phyloP scores from a whole-genome alignment of 2,329 filamentous ascomycete genomes.

The Apiospora rasikravindrae region DNA sequence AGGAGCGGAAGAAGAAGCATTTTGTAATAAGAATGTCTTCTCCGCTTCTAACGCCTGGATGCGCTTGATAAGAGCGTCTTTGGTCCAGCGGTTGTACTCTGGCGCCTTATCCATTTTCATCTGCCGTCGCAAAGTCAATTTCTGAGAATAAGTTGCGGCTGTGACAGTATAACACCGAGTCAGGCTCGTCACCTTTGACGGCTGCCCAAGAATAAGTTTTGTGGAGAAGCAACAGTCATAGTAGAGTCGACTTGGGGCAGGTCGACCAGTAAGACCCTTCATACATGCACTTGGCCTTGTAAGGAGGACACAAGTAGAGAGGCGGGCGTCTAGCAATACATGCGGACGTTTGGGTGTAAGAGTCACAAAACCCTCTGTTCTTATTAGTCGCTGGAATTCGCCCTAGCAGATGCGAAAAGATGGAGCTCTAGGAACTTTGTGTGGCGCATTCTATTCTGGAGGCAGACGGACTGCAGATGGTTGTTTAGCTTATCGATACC shows the following conservation, averaged over 20 bases:
- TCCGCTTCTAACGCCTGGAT: slow-evolving; percentile 72
- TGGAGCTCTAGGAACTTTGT: not conserved
- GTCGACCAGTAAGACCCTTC: slow-evolving; percentile 29
- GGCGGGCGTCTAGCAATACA: not conserved
- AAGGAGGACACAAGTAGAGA: not conserved
- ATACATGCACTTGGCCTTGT: slow-evolving; percentile 29
- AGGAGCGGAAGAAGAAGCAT: not conserved
- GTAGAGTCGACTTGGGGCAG: slow-evolving; percentile 29
- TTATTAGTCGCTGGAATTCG: slow-evolving; percentile 1
- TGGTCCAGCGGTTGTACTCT: slow-evolving; percentile 71
- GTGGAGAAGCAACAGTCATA: not conserved
- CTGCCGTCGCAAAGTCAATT: not conserved
- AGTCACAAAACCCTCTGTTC: not conserved
- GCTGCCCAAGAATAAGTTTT: slow-evolving; percentile 15
- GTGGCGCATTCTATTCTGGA: not conserved
- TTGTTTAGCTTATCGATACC: slow-evolving; percentile 6
- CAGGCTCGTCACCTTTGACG: slow-evolving; percentile 2
- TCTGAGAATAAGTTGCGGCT: not conserved
- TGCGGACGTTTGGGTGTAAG: not conserved
- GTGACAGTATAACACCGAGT: slow-evolving; percentile 22
- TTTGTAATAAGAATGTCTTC: slow-evolving; percentile 3
- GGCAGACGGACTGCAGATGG: not conserved
- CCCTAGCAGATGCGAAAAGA: slow-evolving; percentile 7
- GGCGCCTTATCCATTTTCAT: not conserved
- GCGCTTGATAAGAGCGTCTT: slow-evolving; percentile 69